Evolutionary conservation across 1,284 basidiomycete genomes (phyloP).

Genomic region (Anthracocystis setariae): DNA sequence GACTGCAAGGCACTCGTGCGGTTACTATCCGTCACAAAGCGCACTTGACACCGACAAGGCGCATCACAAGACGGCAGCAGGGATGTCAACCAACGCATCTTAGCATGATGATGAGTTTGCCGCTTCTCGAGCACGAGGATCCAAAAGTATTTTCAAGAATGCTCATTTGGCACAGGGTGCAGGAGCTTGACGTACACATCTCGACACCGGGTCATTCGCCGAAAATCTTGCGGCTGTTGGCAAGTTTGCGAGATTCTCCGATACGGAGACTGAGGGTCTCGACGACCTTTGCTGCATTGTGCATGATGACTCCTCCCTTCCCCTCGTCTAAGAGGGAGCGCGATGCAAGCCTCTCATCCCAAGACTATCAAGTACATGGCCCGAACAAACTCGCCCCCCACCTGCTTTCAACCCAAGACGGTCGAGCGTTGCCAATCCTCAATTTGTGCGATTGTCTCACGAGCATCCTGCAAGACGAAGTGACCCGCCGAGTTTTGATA

Average conservation of each 20-base stretch:
- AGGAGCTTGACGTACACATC: slow-evolving; percentile 61
- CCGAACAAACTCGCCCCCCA: background rate
- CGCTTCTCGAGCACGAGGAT: slow-evolving; percentile 62
- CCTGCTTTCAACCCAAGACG: background rate
- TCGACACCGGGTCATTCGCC: slow-evolving; percentile 50
- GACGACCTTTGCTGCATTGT: slow-evolving; percentile 53
- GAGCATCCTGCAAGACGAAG: slow-evolving; percentile 24
- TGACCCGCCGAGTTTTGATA: slow-evolving; percentile 18
- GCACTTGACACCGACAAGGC: slow-evolving; percentile 49
- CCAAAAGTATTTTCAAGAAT: slow-evolving; percentile 56
- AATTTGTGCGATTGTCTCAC: slow-evolving; percentile 37
- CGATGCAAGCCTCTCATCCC: slow-evolving; percentile 13
- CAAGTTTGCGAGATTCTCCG: slow-evolving; percentile 47
- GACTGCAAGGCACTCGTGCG: slow-evolving; percentile 34
- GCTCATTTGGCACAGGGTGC: slow-evolving; percentile 58
- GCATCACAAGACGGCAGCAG: slow-evolving; percentile 31
- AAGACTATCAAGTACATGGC: background rate
- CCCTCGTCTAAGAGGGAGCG: slow-evolving; percentile 31
- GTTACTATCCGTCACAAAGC: slow-evolving; percentile 57
- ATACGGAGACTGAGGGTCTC: slow-evolving; percentile 57
- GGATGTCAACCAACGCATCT: slow-evolving; percentile 56
- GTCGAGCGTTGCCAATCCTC: background rate
- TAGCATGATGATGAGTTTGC: slow-evolving; percentile 59
- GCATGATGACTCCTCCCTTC: slow-evolving; percentile 52
- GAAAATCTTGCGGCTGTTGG: slow-evolving; percentile 49